Conservation (phyloP, 345 rosid species). For the Aurinia saxatilis region DNA sequence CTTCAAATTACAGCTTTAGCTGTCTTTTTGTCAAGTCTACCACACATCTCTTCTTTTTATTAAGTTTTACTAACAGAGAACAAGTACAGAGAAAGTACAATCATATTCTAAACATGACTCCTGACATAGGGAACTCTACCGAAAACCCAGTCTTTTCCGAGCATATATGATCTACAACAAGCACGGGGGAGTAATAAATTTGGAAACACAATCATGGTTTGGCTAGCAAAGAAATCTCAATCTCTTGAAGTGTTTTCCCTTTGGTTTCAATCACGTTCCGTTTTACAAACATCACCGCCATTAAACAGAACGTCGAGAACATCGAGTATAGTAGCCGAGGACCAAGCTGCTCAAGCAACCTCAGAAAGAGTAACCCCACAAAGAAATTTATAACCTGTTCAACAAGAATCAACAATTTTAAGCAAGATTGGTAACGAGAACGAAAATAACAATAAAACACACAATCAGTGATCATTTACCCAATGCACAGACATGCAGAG, state of each 20-base stretch:
- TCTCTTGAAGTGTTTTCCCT: conserved; percentile 97
- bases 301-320: conserved; percentile 67
- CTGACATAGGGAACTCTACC: background rate
- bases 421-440: background rate
- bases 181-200: no score
- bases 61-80: background rate
- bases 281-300: conserved; percentile 79
- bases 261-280: conserved; percentile 85
- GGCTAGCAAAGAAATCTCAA: conserved; percentile 84
- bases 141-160: background rate
- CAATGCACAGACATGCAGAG: conserved; percentile 95
- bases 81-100: background rate
- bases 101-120: background rate
- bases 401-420: conserved; percentile 1
- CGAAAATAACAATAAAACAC: background rate
- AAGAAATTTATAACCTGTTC: conserved; percentile 87
- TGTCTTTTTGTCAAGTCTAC: no score
- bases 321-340: conserved; percentile 70
- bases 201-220: conserved; percentile 13
- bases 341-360: conserved; percentile 72
- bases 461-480: conserved; percentile 40
- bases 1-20: no score
- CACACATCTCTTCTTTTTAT: no score
- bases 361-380: conserved; percentile 90
- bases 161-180: background rate